Percentiles rank a stretch among this genome's conserved stretches.
Conservation (phyloP, 148 eudicot species). For the Rhododendron griersonianum region DNA sequence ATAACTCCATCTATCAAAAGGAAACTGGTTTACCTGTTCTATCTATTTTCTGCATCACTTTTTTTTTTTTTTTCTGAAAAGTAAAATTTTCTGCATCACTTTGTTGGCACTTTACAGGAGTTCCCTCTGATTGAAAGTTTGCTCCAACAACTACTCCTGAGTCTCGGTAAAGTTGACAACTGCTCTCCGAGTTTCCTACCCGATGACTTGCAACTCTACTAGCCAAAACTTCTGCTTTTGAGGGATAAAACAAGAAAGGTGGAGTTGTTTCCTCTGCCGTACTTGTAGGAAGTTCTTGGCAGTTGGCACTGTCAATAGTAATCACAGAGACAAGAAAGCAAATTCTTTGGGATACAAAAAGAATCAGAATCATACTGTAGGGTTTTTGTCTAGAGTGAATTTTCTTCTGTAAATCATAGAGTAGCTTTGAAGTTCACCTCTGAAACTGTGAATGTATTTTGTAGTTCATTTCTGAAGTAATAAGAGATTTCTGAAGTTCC, state of each 20-base stretch:
- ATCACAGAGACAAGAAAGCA: not conserved
- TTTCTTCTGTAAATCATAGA: not conserved
- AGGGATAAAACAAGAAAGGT: not conserved
- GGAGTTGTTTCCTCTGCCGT: not conserved
- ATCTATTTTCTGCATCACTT: too few species aligned
- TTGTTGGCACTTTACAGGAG: not conserved
- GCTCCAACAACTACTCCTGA: conserved; percentile 1
- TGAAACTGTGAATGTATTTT: not conserved
- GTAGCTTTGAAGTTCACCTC: not conserved
- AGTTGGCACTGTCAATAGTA: not conserved
- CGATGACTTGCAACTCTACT: not conserved
- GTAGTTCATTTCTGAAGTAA: not conserved
- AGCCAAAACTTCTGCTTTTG: not conserved
- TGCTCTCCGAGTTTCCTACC: not conserved
- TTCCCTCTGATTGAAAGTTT: conserved; percentile 5
- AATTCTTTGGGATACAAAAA: not conserved
- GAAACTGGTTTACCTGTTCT: not conserved
- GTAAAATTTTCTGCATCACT: too few species aligned
- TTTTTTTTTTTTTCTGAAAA: too few species aligned
- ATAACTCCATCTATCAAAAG: not conserved
- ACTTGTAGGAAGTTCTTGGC: not conserved
- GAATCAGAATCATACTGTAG: not conserved
- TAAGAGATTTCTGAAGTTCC: not conserved
- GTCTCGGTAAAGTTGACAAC: not conserved
- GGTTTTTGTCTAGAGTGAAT: not conserved